Evolutionary conservation across 108 stramenopile species (phyloP).

Genomic region (Cyclotella cryptica): DNA sequence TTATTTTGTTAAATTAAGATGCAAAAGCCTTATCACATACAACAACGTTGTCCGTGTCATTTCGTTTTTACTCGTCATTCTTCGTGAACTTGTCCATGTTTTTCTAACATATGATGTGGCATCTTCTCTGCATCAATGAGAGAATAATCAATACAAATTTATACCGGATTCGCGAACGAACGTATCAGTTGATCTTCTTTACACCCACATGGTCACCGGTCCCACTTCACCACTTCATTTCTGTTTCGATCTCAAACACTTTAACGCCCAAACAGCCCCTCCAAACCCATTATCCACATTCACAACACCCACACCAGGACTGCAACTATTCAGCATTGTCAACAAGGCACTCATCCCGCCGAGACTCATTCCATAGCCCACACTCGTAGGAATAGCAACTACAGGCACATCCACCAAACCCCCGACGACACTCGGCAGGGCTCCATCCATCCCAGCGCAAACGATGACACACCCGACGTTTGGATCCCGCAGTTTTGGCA

Average conservation of each 20-base stretch:
- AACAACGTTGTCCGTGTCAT: too few relatives aligned
- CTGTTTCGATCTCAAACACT: constrained; percentile 56
- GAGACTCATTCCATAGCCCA: constrained; percentile 94
- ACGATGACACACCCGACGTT: constrained; percentile 88
- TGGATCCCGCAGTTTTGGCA: constrained; percentile 76
- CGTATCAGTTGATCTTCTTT: too few relatives aligned
- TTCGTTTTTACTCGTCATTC: too few relatives aligned
- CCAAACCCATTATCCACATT: constrained; percentile 99
- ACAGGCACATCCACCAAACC: constrained; percentile 93
- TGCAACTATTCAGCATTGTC: constrained; percentile 96
- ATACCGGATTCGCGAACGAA: not conserved
- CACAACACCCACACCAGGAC: constrained; percentile 94
- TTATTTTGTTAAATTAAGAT: too few relatives aligned
- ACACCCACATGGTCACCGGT: too few relatives aligned
- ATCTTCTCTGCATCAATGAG: not conserved
- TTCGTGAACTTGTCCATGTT: too few relatives aligned
- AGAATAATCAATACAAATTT: not conserved
- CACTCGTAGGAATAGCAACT: constrained; percentile 92
- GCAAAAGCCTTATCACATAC: too few relatives aligned
- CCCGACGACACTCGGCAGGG: constrained; percentile 94
- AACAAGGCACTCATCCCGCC: constrained; percentile 92
- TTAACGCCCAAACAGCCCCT: constrained; percentile 93
- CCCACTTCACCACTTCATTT: not conserved
- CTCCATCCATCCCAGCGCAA: constrained; percentile 96
- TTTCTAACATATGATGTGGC: not conserved